Evolutionary conservation across 495 filamentous ascomycete genomes (phyloP).

Genomic region (Paragyromitra xinjiangensis): DNA sequence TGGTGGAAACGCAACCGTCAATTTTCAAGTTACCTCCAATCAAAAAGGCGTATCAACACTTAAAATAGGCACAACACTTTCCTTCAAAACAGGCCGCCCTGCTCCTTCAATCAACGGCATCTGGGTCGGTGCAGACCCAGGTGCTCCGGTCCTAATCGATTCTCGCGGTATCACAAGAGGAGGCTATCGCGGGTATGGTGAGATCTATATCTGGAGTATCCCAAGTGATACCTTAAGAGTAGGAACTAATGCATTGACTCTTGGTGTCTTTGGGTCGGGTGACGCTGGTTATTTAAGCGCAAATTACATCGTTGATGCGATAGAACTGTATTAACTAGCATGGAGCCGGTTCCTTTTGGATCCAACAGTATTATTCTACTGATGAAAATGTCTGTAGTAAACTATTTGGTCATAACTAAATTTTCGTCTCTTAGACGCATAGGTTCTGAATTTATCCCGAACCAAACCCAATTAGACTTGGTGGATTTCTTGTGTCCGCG

Average conservation of each 20-base stretch:
- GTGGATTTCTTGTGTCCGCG: too few species aligned
- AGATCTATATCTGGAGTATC: conserved; percentile 68
- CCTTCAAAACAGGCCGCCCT: conserved; percentile 67
- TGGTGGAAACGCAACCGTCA: conserved; percentile 69
- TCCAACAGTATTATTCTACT: neutral
- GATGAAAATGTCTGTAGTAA: too few species aligned
- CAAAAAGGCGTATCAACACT: conserved; percentile 65
- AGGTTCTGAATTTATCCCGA: too few species aligned
- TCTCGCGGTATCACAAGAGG: conserved; percentile 72
- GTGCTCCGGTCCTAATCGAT: conserved; percentile 69
- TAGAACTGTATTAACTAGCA: conserved; percentile 16
- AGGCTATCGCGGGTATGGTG: conserved; percentile 69
- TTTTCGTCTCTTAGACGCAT: too few species aligned
- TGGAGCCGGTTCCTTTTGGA: neutral
- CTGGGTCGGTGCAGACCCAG: conserved; percentile 62
- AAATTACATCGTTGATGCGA: conserved; percentile 58
- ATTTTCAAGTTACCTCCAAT: conserved; percentile 65
- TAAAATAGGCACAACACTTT: conserved; percentile 69
- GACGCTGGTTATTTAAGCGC: conserved; percentile 64
- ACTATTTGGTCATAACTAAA: too few species aligned
- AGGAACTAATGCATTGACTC: conserved; percentile 69
- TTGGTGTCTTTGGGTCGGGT: conserved; percentile 67
- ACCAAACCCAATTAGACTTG: too few species aligned
- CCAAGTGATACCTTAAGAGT: conserved; percentile 65
- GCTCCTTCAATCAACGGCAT: conserved; percentile 63